Conservation (phyloP, 2,329 filamentous ascomycete genomes). For the Zopfia rhizophila region DNA sequence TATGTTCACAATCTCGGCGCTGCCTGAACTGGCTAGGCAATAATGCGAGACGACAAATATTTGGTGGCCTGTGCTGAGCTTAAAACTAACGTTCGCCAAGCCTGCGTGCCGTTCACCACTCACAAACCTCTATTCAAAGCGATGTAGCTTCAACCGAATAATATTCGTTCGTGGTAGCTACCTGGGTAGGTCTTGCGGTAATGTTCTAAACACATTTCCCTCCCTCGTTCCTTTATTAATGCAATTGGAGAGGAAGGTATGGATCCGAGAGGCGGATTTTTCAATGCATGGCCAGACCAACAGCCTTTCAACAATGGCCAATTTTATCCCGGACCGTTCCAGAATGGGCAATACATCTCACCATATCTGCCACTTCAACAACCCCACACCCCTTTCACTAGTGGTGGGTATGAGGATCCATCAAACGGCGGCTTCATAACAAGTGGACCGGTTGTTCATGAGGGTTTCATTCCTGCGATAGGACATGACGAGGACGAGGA, state of each 20-base stretch:
- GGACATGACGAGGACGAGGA: constrained; percentile 47
- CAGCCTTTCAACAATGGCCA: constrained; percentile 28
- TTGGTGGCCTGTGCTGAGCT: too few species aligned
- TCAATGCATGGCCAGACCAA: constrained; percentile 32
- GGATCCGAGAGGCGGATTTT: constrained; percentile 32
- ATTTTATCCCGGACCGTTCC: constrained; percentile 34
- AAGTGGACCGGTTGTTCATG: constrained; percentile 47
- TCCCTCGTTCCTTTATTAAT: too few species aligned
- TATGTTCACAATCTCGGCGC: too few species aligned
- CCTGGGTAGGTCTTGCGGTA: too few species aligned
- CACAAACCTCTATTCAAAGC: too few species aligned
- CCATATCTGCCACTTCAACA: constrained; percentile 24
- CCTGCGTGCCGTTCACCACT: too few species aligned
- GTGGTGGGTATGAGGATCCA: constrained; percentile 29
- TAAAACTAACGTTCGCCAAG: too few species aligned
- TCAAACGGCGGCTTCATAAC: constrained; percentile 36
- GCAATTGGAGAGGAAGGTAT: constrained; percentile 29
- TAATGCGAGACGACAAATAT: too few species aligned
- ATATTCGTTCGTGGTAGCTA: too few species aligned
- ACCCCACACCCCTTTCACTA: constrained; percentile 21
- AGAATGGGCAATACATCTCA: constrained; percentile 17
- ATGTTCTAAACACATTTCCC: too few species aligned
- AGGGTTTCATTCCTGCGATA: constrained; percentile 52
- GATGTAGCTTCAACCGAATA: too few species aligned
- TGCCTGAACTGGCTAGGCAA: too few species aligned